These are phyloP conservation scores for Diutina ranongensis DNA, from an alignment of 1,139 yeast genomes.

Conservation along the genomic window DNA sequence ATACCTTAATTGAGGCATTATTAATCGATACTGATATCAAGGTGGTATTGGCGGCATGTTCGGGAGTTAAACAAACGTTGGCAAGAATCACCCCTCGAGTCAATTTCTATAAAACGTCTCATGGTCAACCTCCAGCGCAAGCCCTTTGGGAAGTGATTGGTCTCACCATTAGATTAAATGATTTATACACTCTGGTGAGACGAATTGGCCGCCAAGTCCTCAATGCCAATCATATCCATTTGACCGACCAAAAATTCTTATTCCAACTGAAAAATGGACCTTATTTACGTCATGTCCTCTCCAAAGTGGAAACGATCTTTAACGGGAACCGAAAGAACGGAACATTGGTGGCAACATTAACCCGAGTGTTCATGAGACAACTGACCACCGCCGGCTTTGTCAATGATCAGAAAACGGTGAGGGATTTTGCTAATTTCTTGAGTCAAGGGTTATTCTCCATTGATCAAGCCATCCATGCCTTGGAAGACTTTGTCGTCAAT, in stretches of 20 bases:
- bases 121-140: slow-evolving; percentile 34
- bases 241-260: slow-evolving; percentile 28
- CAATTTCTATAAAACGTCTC: slow-evolving; percentile 15
- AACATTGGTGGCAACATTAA: slow-evolving; percentile 36
- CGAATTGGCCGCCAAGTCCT: slow-evolving; percentile 33
- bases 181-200: slow-evolving; percentile 31
- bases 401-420: slow-evolving; percentile 23
- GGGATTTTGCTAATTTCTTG: slow-evolving; percentile 29
- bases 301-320: slow-evolving; percentile 31
- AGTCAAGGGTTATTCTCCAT: slow-evolving; percentile 17
- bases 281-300: slow-evolving; percentile 22
- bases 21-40: slow-evolving; percentile 34
- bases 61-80: slow-evolving; percentile 15
- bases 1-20: slow-evolving; percentile 16
- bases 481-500: slow-evolving; percentile 23
- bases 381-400: slow-evolving; percentile 21
- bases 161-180: slow-evolving; percentile 34
- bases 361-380: slow-evolving; percentile 34
- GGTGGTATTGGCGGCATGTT: slow-evolving; percentile 18
- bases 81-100: slow-evolving; percentile 18
- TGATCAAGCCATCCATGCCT: slow-evolving; percentile 15
- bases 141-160: slow-evolving; percentile 34
- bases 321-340: slow-evolving; percentile 40
- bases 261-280: slow-evolving; percentile 17
- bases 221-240: slow-evolving; percentile 28